A percentile compares a stretch with the other conserved stretches of the same genome.
Evolutionary conservation across 305 asterid species (phyloP).

Genomic region (Euphrasia arctica): DNA sequence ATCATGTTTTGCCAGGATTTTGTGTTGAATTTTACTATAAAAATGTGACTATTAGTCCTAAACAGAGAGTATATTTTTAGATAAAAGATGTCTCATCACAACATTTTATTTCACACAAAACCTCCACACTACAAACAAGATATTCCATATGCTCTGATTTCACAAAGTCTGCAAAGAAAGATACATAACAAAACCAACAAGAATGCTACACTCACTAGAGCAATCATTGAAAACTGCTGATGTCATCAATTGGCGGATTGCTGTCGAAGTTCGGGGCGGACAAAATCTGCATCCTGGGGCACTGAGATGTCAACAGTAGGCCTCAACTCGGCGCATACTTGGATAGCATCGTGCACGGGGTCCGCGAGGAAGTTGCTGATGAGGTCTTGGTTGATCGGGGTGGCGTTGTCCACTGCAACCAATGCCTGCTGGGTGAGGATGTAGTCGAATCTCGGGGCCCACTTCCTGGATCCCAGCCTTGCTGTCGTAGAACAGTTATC

Average conservation of each 20-base stretch:
- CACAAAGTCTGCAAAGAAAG: no score
- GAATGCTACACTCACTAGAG: no score
- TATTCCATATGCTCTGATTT: no score
- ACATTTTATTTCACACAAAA: no score
- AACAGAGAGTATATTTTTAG: not conserved
- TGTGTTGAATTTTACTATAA: not conserved
- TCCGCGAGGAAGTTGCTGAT: conserved; percentile 88
- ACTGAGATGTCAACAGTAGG: conserved; percentile 96
- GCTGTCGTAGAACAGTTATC: conserved; percentile 99
- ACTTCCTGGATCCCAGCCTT: conserved; percentile 82
- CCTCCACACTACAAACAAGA: no score
- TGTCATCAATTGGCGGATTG: no score
- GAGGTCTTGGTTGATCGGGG: conserved; percentile 76
- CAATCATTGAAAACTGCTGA: no score
- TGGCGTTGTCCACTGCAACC: conserved; percentile 60
- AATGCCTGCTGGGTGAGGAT: conserved; percentile 88
- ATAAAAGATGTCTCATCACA: no score
- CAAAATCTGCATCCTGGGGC: conserved; percentile 88
- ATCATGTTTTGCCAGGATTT: not conserved
- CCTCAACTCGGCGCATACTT: conserved; percentile 85
- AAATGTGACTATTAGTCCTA: not conserved
- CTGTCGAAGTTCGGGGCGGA: conserved; percentile 67
- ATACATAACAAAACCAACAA: no score
- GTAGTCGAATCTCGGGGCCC: conserved; percentile 96
- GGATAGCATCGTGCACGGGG: conserved; percentile 78